phyloP scores from a whole-genome alignment of 148 eudicot genomes.

The Pharnaceum exiguum region DNA sequence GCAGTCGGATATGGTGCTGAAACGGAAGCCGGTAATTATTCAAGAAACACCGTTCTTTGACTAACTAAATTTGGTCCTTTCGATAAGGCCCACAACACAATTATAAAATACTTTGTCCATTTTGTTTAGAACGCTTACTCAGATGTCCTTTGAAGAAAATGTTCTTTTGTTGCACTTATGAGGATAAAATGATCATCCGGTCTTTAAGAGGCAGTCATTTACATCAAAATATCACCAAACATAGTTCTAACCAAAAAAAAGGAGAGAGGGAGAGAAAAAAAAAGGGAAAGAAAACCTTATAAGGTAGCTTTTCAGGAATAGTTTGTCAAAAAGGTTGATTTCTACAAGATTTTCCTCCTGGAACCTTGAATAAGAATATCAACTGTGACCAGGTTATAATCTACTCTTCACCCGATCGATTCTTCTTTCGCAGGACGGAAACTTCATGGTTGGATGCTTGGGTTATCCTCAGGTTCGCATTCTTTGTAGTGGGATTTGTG shows the following conservation, averaged over 20 bases:
- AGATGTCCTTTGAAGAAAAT: too few relatives aligned
- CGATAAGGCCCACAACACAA: not conserved
- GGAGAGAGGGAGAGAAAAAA: too few relatives aligned
- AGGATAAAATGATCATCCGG: too few relatives aligned
- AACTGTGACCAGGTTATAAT: not conserved
- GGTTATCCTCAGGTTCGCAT: constrained; percentile 79
- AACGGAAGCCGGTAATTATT: constrained; percentile 59
- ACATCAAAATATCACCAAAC: too few relatives aligned
- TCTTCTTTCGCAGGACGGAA: constrained; percentile 71
- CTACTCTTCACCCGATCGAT: constrained; percentile 4
- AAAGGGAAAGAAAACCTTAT: too few relatives aligned
- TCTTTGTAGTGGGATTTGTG: not conserved
- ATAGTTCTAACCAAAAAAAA: too few relatives aligned
- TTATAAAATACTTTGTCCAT: not conserved
- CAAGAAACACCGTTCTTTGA: not conserved
- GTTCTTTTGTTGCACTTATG: too few relatives aligned
- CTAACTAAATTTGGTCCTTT: constrained; percentile 4
- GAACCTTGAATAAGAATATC: not conserved
- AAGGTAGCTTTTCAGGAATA: too few relatives aligned
- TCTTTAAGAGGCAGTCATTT: too few relatives aligned
- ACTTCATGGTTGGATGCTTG: constrained; percentile 95
- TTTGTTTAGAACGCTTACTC: too few relatives aligned
- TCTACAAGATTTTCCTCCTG: too few relatives aligned
- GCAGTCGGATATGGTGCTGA: constrained; percentile 81
- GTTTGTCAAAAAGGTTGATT: too few relatives aligned